Evolutionary conservation across 345 rosid species (phyloP).

Genomic region (Lepidium sativum): DNA sequence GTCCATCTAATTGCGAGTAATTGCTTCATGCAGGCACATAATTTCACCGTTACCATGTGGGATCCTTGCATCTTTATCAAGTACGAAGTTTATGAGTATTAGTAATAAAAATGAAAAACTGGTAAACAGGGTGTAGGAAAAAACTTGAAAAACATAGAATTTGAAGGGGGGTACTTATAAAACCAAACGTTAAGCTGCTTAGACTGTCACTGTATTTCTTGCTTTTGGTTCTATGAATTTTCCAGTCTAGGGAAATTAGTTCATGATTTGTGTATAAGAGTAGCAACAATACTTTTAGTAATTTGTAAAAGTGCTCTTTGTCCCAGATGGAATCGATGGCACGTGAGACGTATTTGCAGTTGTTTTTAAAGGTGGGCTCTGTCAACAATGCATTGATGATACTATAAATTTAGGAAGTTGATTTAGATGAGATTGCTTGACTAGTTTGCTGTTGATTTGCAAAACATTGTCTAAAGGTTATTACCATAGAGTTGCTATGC

Average conservation of each 20-base stretch:
- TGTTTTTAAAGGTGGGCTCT: conserved; percentile 63
- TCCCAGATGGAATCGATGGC: conserved; percentile 96
- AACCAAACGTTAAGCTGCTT: neutral
- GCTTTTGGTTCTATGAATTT: neutral
- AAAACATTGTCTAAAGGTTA: neutral
- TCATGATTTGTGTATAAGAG: neutral
- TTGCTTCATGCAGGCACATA: conserved; percentile 99
- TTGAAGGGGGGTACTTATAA: neutral
- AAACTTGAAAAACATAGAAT: neutral
- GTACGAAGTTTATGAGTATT: conserved; percentile 35
- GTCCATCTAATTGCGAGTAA: conserved; percentile 33
- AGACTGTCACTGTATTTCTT: conserved; percentile 2
- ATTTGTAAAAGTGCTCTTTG: conserved; percentile 52
- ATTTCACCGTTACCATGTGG: conserved; percentile 44
- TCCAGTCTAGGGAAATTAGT: conserved; percentile 8
- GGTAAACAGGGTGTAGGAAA: neutral
- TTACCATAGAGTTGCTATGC: neutral
- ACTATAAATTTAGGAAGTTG: conserved; percentile 15
- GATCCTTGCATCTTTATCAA: conserved; percentile 56
- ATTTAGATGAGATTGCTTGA: conserved; percentile 5
- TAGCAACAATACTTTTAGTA: conserved; percentile 11
- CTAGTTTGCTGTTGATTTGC: conserved; percentile 10
- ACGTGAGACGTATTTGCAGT: conserved; percentile 81
- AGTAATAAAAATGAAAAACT: conserved; percentile 2
- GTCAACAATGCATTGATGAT: conserved; percentile 31